Conservation (phyloP, 495 filamentous ascomycete species). For the Tuber melanosporum region DNA sequence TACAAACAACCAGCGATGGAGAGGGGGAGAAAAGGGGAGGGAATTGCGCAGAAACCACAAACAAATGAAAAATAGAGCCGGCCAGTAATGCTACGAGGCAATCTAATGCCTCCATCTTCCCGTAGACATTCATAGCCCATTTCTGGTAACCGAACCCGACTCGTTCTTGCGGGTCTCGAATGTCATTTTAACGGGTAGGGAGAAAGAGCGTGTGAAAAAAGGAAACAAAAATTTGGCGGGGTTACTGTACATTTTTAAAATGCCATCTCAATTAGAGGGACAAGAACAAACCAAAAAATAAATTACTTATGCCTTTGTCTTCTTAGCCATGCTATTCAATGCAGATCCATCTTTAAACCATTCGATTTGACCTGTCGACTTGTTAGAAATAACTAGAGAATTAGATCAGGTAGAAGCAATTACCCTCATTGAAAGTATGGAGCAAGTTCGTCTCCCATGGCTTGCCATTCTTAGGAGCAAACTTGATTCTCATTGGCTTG, state of each 20-base stretch:
- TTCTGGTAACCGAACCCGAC: not conserved
- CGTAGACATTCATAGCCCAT: not conserved
- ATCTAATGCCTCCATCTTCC: conserved; percentile 44
- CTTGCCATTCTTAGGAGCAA: conserved; percentile 79
- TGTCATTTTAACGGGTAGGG: not conserved
- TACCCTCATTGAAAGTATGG: conserved; percentile 88
- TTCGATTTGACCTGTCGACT: conserved; percentile 64
- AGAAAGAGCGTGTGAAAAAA: not conserved
- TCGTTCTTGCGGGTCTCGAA: not conserved
- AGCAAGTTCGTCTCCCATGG: conserved; percentile 73
- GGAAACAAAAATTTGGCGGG: not conserved
- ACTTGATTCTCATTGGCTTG: conserved; percentile 83
- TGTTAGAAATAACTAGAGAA: conserved; percentile 8
- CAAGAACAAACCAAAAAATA: conserved; percentile 26
- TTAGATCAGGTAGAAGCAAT: not conserved
- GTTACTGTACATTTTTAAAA: not conserved
- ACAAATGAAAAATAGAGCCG: conserved; percentile 46
- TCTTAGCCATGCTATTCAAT: conserved; percentile 95
- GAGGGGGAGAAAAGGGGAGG: not conserved
- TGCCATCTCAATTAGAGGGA: not conserved
- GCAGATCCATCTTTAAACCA: conserved; percentile 98
- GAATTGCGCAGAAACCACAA: conserved; percentile 34
- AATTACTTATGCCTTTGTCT: not conserved
- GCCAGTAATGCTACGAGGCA: conserved; percentile 46
- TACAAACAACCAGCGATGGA: not conserved